Conservation (phyloP, 1,284 basidiomycete species). For the Tilletia caries region DNA sequence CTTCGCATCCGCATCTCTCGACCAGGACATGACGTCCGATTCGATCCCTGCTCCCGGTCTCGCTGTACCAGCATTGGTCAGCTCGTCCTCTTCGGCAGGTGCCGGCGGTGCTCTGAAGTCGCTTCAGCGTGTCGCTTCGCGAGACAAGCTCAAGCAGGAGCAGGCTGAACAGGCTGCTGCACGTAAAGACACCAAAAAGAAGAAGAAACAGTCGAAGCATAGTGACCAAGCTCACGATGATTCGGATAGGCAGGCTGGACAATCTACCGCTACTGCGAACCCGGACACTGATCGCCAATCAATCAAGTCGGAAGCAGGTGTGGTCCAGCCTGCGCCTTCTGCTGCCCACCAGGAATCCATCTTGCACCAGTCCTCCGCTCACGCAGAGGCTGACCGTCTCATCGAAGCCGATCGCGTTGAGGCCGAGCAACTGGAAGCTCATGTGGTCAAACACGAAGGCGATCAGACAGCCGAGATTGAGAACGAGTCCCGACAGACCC, state of each 20-base stretch:
- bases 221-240: background rate
- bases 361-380: background rate
- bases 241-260: background rate
- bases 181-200: background rate
- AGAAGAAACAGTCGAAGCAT: background rate
- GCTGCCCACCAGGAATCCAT: background rate
- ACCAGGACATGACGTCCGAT: background rate
- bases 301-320: background rate
- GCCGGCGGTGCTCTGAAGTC: background rate
- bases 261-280: background rate
- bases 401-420: conserved; percentile 2
- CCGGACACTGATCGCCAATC: background rate
- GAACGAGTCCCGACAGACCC: no score
- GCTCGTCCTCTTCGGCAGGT: background rate
- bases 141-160: background rate
- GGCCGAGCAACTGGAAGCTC: background rate
- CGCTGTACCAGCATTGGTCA: background rate
- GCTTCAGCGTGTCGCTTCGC: background rate
- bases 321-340: background rate
- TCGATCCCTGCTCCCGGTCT: background rate
- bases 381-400: conserved; percentile 6
- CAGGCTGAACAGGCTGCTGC: background rate
- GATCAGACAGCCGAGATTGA: background rate
- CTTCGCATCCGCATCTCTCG: background rate
- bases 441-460: background rate